phyloP scores from a whole-genome alignment of 306 rosid species.

The Citrullus colocynthis region DNA sequence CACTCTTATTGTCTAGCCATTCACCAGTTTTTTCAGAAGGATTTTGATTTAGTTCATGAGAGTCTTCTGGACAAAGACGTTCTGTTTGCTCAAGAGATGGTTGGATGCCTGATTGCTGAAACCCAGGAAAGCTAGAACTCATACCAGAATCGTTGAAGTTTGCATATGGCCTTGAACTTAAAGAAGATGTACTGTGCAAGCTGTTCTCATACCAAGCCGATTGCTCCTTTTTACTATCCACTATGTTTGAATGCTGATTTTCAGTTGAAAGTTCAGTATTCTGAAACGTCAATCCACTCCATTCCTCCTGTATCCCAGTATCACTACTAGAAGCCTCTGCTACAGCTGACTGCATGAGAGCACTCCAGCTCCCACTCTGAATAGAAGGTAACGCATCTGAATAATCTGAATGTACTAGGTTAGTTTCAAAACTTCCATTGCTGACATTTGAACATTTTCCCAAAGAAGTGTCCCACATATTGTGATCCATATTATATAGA shows the following conservation, averaged over 20 bases:
- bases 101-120: conserved; percentile 27
- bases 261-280: conserved; percentile 38
- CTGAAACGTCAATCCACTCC: conserved; percentile 57
- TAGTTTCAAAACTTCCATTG: conserved; percentile 25
- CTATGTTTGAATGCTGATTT: conserved; percentile 34
- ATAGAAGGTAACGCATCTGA: conserved; percentile 22
- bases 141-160: conserved; percentile 29
- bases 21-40: conserved; percentile 16
- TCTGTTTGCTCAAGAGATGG: conserved; percentile 26
- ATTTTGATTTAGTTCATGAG: conserved; percentile 27
- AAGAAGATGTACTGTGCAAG: conserved; percentile 32
- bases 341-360: conserved; percentile 58
- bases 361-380: conserved; percentile 57
- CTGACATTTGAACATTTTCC: conserved; percentile 20
- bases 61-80: conserved; percentile 19
- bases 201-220: conserved; percentile 33
- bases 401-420: conserved; percentile 15
- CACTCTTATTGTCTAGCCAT: conserved; percentile 26
- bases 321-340: conserved; percentile 59
- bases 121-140: conserved; percentile 36
- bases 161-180: conserved; percentile 25
- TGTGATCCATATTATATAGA: conserved; percentile 33
- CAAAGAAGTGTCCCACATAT: conserved; percentile 29
- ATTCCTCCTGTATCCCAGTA: conserved; percentile 45
- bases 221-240: conserved; percentile 40